Base-by-base conservation (phyloP, 257 asterid species). In the Solanum appendiculatum region DNA sequence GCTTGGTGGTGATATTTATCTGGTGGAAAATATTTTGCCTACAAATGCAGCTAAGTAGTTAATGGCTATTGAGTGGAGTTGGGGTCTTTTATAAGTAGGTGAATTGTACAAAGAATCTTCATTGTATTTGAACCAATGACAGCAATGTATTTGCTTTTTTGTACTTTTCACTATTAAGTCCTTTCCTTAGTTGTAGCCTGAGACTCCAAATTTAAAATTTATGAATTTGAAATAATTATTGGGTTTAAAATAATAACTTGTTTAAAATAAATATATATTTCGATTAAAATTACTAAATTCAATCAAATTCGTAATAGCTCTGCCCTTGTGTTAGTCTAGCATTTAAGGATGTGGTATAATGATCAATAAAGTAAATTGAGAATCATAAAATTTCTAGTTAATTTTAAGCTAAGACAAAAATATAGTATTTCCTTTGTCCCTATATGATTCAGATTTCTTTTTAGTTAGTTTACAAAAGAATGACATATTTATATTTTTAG, bases 91-190 rank as follows among this genome's bases (percentile, higher is more conserved):
- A 74, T 89, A 84, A 92, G 88, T 90, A 86, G 87, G 85, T 82
- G 89, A 92, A 77, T 86, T 84, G 51, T 86, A 64, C 58, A 89
- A 85, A 86, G 90, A 91, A 89, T 91, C 89, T 89, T 89, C 74
- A 74, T 84, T 70, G 74, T 60, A 85, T 80, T 68, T 77, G 34
- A 56, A 82, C 86, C 86, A 54, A 85, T 86, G 91, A 91, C 92
- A 89, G 89, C 93, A 87, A 25, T 60, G 88, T 85, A 77, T 86
- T 83, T 89, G 40, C 63, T 84, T 39, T 82, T 80, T 82, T 78
- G 29, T 70, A 21, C 36, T 68, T 86, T 36, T 6, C 44, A 42
- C 42, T 46, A 86, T 40, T 12, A 83, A 77, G 69, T 54, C 75
- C 8, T 83, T 31, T 31, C 66, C 37, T 36, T 29, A 27, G 3